Base-by-base conservation (phyloP, 108 stramenopile species). In the Craspedostauros australis region DNA sequence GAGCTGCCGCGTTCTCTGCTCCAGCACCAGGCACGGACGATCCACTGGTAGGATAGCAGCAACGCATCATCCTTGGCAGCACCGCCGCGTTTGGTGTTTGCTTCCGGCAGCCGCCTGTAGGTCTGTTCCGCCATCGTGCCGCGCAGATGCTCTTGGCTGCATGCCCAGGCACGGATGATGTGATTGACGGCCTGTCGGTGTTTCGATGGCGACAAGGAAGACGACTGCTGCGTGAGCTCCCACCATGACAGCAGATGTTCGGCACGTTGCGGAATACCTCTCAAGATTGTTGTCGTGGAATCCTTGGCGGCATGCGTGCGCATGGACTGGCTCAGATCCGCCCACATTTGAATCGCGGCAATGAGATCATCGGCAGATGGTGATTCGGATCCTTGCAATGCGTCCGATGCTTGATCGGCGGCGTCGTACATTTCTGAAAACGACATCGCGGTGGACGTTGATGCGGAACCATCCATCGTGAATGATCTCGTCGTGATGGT, bases 11-110 rank as follows among this genome's bases (percentile, higher is more conserved):
- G 33, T 28, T 73, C 68, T 8, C 49, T 57, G 43, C 76, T 80
- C 24, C 40, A 49, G 37, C 72, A 54, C 82, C 84, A 86, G 22
- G 82, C 77, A 19, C 70, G 75, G 34, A 86, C 61, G 18, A 86
- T 52, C 31, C 57, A 5, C 53, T 65, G 22, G 58, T 64, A 0
- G 54, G 55, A 25, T 12, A 31, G 34, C 14, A 12, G 22, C 15
- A 54, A 14, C 9, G 14, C 24, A 36, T 9, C 12, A 36, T 49
- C 32, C 48, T 22, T 43, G 40, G 39, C 21, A 31, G 8, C 8
- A 9, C 18, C 1, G n/a, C 12, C 11, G n/a, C 29, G 2, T 28
- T 23, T 3, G 9, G n/a, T 2, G 21, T 31, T 23, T 46, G 8
- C 15, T 47, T 62, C 42, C 62, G 56, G 45, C 70, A 70, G 8